Evolutionary conservation across 2,329 filamentous ascomycete species (phyloP), one percentile per base, ranked within the genome.

Genomic region (Taxawa tesnikishii): DNA sequence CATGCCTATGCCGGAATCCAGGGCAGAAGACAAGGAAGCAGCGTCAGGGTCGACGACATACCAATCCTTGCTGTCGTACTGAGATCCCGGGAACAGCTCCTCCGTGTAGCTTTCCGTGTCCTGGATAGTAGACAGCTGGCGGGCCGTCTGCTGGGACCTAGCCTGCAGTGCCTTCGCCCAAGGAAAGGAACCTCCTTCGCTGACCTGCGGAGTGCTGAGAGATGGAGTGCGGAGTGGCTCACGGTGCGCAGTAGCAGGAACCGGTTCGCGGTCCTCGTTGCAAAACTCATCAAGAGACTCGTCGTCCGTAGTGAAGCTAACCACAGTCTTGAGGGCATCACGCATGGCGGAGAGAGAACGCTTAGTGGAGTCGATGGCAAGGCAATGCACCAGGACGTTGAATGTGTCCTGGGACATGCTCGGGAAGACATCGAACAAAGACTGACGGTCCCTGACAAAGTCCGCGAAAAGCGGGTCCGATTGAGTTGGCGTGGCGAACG

Each of bases 371-470:
- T 98, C 88, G 45, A 98, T 63, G 47, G 83, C 83, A 73, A 98
- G 74, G 56, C 83, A 92, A 59, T 93, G 73, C 32, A 79, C 75
- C 57, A 98, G 75, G 44, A 98, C 83, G 58, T 94, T 85, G 50
- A 83, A 98, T 1, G 90, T 94, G 57, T 98, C 90, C 56, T 94
- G 84, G 30, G 88, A 96, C 88, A 98, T 94, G 57, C 83, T 87
- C 24, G 90, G 87, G 58, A 98, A 98, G 48, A 96, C 83, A 55
- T 98, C 90, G 55, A 98, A 98, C 36, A 98, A 73, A 25, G 83
- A 92, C 59, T 96, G 87, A 56, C 85, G 85, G 62, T 98, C 88
- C 37, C 82, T 77, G 31, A 79, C 82, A 55, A 92, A 98, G 58
- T 98, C 90, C 40, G 85, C 69, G 60, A 94, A 98, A 30, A 98